phyloP scores from a whole-genome alignment of 306 rosid genomes.

The Fragaria vesca region DNA sequence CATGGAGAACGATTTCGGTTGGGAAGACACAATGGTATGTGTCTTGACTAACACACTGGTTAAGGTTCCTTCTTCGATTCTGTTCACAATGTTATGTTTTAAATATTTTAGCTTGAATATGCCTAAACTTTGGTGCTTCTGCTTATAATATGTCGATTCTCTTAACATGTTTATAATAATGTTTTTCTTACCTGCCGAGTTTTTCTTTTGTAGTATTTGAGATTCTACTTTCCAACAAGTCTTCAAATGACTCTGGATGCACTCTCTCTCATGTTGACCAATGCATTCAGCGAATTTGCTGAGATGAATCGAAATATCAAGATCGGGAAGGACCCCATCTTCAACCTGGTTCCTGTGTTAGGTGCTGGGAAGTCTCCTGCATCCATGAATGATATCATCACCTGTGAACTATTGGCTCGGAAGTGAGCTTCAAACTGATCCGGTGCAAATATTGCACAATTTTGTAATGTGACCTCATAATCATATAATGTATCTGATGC shows the following conservation, averaged over 20 bases:
- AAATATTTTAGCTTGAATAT: not conserved
- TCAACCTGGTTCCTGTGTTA: constrained; percentile 84
- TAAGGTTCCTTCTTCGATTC: not conserved
- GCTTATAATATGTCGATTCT: not conserved
- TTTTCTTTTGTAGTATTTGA: constrained; percentile 58
- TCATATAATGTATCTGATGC: not conserved
- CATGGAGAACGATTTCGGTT: constrained; percentile 46
- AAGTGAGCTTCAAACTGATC: constrained; percentile 22
- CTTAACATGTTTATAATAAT: not conserved
- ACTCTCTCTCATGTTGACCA: constrained; percentile 46
- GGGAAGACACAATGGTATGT: constrained; percentile 82
- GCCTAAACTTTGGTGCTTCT: not conserved
- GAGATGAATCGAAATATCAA: constrained; percentile 35
- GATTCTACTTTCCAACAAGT: constrained; percentile 65
- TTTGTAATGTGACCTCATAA: not conserved
- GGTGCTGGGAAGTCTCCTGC: constrained; percentile 68
- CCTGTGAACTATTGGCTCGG: constrained; percentile 76
- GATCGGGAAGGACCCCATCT: constrained; percentile 52
- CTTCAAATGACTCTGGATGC: constrained; percentile 49
- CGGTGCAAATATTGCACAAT: constrained; percentile 4
- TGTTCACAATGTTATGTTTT: not conserved
- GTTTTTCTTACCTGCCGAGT: constrained; percentile 5
- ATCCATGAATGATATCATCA: constrained; percentile 58
- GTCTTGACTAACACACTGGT: not conserved
- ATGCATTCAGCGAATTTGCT: constrained; percentile 57